These are phyloP conservation scores for Pseudophaeomoniella oleicola DNA, from an alignment of 2,329 filamentous ascomycete species.

Conservation along the genomic window DNA sequence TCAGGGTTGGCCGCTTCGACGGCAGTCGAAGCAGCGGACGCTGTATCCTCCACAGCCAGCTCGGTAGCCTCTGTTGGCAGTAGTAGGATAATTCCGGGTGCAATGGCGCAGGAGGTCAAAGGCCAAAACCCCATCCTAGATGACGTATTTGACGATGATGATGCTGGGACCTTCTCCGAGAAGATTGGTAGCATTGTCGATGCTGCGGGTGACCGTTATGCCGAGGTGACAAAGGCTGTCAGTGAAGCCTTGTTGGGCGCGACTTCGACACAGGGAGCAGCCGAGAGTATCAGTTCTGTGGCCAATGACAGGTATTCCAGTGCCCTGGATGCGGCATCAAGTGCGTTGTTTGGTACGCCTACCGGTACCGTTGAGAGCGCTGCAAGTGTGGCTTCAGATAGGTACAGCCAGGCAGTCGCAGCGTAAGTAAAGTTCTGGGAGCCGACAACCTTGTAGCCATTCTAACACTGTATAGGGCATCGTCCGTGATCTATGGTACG, in stretches of 20 bases:
- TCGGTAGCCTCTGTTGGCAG: slow-evolving; percentile 14
- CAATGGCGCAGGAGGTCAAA: slow-evolving; percentile 35
- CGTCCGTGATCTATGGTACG: slow-evolving; percentile 38
- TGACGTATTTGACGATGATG: slow-evolving; percentile 33
- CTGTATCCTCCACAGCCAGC: slow-evolving; percentile 15
- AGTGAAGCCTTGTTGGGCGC: slow-evolving; percentile 37
- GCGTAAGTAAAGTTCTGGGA: slow-evolving; percentile 26
- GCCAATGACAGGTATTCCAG: slow-evolving; percentile 42
- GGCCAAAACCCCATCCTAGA: slow-evolving; percentile 32
- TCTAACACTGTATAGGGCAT: slow-evolving; percentile 26
- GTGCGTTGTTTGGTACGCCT: slow-evolving; percentile 36
- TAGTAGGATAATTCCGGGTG: slow-evolving; percentile 29
- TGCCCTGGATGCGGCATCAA: slow-evolving; percentile 42
- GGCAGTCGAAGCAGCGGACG: slow-evolving; percentile 4
- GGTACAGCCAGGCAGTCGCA: slow-evolving; percentile 41
- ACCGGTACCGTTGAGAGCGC: slow-evolving; percentile 28
- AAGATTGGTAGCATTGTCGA: slow-evolving; percentile 36
- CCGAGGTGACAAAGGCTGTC: slow-evolving; percentile 39
- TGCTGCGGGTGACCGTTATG: slow-evolving; percentile 37
- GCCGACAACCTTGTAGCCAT: slow-evolving; percentile 2
- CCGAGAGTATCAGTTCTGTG: slow-evolving; percentile 36
- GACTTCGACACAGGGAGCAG: slow-evolving; percentile 27
- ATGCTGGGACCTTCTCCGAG: slow-evolving; percentile 32
- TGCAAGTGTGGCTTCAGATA: slow-evolving; percentile 36
- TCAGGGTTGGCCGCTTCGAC: not conserved